Base-by-base conservation (phyloP, 805 yeast genomes). In the Cyberlindnera mrakii region DNA sequence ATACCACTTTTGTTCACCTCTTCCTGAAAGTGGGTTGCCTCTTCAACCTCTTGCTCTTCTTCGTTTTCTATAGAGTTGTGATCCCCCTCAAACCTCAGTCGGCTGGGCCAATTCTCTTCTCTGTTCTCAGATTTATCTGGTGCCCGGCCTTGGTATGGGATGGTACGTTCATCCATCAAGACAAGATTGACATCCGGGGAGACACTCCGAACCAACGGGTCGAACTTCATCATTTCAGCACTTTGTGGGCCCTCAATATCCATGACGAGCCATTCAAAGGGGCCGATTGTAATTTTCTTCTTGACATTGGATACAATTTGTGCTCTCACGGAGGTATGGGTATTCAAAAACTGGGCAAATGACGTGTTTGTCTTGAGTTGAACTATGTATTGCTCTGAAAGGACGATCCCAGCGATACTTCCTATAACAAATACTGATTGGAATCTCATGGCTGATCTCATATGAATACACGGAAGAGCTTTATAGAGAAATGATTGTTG, bases 231-330 rank as follows among this genome's bases (percentile, higher is more conserved):
- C 19, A 17, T n/a, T 30, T n/a, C 30, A 15, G 18, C 38, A 7
- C 18, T 23, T 15, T 35, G 30, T 16, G 16, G 7, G 20, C 30
- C 17, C 4, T 29, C 39, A n/a, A 37, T 16, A 14, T 37, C 39
- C 33, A 37, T 37, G 16, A 37, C 39, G 7, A 37, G 32, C 39
- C 39, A 37, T 25, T 37, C 33, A 3, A 16, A 17, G 11, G 19
- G n/a, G 5, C 39, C 39, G 15, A 37, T 37, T 33, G 29, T 37
- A 11, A 37, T 37, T 10, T n/a, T 29, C 15, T n/a, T 37, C 33
- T 37, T 19, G 13, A 29, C 39, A 13, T 25, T 17, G 14, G 39
- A 18, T 11, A 27, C 27, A 29, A 37, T 13, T 33, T 27, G 33
- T 17, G 32, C 23, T 11, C 10, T 17, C 3, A 29, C 15, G 10